These are phyloP conservation scores for Anisogramma anomala DNA, from an alignment of 2,329 filamentous ascomycete genomes.

Conservation along the genomic window DNA sequence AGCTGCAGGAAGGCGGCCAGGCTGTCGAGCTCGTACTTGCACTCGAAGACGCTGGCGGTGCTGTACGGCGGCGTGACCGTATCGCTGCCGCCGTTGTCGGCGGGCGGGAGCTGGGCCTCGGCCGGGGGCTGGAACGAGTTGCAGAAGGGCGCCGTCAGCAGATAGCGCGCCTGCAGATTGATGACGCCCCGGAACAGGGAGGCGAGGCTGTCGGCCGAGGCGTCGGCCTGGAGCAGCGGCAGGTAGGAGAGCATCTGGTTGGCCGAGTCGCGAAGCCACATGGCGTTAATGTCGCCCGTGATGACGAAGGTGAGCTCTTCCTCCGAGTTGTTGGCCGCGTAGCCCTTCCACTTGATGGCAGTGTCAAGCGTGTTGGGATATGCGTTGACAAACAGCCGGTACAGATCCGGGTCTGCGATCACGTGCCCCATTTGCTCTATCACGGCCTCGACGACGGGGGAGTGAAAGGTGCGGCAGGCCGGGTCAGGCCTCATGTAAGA, in stretches of 20 bases:
- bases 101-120: slow-evolving; percentile 54
- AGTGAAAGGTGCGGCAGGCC: slow-evolving; percentile 71
- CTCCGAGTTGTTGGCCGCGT: slow-evolving; percentile 40
- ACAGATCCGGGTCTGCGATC: slow-evolving; percentile 67
- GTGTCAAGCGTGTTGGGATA: slow-evolving; percentile 69
- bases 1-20: slow-evolving; percentile 78
- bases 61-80: slow-evolving; percentile 53
- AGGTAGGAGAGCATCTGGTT: slow-evolving; percentile 70
- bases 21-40: slow-evolving; percentile 92
- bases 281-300: slow-evolving; percentile 40
- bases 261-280: slow-evolving; percentile 27
- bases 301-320: slow-evolving; percentile 55
- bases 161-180: slow-evolving; percentile 63
- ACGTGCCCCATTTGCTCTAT: slow-evolving; percentile 57
- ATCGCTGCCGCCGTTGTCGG: slow-evolving; percentile 49
- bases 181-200: slow-evolving; percentile 62
- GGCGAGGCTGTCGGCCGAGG: slow-evolving; percentile 46
- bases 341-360: slow-evolving; percentile 57
- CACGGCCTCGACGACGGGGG: slow-evolving; percentile 62
- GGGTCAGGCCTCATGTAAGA: slow-evolving; percentile 68
- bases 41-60: slow-evolving; percentile 68
- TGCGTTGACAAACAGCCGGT: slow-evolving; percentile 58
- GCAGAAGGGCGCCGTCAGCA: slow-evolving; percentile 66
- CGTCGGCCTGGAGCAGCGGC: slow-evolving; percentile 44
- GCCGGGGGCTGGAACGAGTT: slow-evolving; percentile 87